Evolutionary conservation across 805 yeast species (phyloP).

Genomic region (Candida lessepsii): DNA sequence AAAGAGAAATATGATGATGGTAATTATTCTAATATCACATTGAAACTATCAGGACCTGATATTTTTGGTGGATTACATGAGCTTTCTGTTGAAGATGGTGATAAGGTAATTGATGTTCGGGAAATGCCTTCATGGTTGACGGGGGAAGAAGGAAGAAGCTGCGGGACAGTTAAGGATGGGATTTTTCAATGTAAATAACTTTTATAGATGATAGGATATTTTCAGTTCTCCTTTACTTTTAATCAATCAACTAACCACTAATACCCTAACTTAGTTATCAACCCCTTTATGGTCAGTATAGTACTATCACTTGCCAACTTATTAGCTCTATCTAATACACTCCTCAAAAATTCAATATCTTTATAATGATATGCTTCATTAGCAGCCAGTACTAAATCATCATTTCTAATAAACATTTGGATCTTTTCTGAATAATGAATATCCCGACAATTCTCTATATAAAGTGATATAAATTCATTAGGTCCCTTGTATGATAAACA

Average conservation of each 20-base stretch:
- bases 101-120: constrained; percentile 48
- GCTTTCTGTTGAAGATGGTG: constrained; percentile 39
- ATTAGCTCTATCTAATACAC: constrained; percentile 21
- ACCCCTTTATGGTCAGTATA: constrained; percentile 18
- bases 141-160: constrained; percentile 63
- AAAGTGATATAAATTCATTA: constrained; percentile 56
- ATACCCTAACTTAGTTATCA: constrained; percentile 28
- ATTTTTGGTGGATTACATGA: constrained; percentile 79
- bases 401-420: constrained; percentile 51
- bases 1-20: constrained; percentile 26
- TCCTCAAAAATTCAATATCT: constrained; percentile 35
- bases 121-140: constrained; percentile 73
- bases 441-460: constrained; percentile 52
- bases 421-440: constrained; percentile 47
- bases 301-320: constrained; percentile 15
- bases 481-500: constrained; percentile 52
- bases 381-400: constrained; percentile 50
- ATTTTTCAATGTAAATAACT: background rate
- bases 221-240: too few species aligned
- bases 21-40: constrained; percentile 22
- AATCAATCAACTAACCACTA: too few species aligned
- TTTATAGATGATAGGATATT: background rate
- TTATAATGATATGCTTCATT: constrained; percentile 46
- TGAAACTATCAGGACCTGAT: constrained; percentile 61
- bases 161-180: constrained; percentile 41